Conservation (phyloP, 495 filamentous ascomycete species). For the Neurospora intermedia region DNA sequence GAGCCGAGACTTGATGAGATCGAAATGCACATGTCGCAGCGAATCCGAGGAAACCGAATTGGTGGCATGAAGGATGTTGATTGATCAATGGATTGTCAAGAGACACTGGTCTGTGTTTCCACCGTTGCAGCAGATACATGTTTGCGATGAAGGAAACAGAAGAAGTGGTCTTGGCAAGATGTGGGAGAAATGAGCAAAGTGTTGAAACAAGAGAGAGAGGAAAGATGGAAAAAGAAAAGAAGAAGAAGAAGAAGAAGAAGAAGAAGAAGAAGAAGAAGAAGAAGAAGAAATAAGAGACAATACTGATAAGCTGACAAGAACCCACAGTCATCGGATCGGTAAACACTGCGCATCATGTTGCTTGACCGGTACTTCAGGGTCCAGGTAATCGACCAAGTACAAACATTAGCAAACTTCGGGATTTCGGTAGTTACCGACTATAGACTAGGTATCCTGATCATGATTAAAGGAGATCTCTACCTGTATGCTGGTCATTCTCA, state of each 20-base stretch:
- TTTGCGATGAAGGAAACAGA: too few species aligned
- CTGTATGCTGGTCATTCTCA: neutral
- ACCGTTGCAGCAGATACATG: neutral
- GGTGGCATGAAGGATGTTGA: neutral
- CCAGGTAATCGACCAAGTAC: neutral
- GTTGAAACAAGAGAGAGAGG: neutral
- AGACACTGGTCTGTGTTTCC: neutral
- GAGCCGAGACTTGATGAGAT: neutral
- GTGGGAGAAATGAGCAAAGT: neutral
- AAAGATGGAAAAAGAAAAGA: neutral
- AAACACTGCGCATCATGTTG: neutral
- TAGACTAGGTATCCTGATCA: neutral
- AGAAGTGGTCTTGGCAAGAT: neutral
- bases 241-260: neutral
- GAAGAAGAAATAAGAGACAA: too few species aligned
- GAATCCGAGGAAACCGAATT: neutral
- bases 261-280: neutral
- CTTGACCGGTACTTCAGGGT: neutral
- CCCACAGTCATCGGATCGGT: neutral
- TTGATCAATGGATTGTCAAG: neutral
- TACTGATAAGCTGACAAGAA: too few species aligned
- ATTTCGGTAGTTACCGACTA: neutral
- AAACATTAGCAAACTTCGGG: neutral
- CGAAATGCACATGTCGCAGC: neutral
- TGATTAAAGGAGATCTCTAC: neutral